phyloP scores from a whole-genome alignment of 306 rosid genomes.

The Senna siamea region DNA sequence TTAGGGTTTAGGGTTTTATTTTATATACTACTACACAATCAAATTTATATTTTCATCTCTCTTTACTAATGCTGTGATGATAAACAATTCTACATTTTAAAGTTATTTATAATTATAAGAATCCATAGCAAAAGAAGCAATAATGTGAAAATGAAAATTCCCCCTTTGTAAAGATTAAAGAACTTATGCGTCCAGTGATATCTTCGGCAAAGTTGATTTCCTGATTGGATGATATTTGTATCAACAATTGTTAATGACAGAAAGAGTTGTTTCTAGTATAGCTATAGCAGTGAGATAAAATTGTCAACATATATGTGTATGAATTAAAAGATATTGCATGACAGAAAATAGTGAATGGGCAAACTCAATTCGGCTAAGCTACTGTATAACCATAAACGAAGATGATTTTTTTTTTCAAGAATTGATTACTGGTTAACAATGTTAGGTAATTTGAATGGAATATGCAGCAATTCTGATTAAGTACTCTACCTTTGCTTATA shows the following conservation, averaged over 20 bases:
- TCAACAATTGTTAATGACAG: neutral
- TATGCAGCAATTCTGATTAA: constrained; percentile 8
- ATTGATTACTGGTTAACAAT: constrained; percentile 7
- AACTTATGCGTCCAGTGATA: neutral
- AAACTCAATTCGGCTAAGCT: neutral
- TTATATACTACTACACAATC: neutral
- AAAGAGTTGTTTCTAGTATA: neutral
- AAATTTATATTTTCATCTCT: neutral
- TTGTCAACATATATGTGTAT: neutral
- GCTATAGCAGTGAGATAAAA: neutral
- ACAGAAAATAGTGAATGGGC: neutral
- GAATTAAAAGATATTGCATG: neutral
- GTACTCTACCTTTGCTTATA: constrained; percentile 10
- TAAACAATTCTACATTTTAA: neutral
- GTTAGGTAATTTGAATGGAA: constrained; percentile 8
- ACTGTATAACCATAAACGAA: neutral
- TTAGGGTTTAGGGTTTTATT: neutral
- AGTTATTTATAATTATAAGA: constrained; percentile 2
- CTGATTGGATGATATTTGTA: neutral
- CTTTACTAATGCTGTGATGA: neutral
- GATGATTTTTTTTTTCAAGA: constrained; percentile 1
- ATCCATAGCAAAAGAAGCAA: constrained; percentile 5
- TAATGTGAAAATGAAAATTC: neutral
- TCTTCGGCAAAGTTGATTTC: neutral
- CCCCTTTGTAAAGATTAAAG: neutral